Evolutionary conservation across 2,329 filamentous ascomycete genomes (phyloP), one percentile per base, ranked within the genome.

Genomic region (Neonectria magnoliae): DNA sequence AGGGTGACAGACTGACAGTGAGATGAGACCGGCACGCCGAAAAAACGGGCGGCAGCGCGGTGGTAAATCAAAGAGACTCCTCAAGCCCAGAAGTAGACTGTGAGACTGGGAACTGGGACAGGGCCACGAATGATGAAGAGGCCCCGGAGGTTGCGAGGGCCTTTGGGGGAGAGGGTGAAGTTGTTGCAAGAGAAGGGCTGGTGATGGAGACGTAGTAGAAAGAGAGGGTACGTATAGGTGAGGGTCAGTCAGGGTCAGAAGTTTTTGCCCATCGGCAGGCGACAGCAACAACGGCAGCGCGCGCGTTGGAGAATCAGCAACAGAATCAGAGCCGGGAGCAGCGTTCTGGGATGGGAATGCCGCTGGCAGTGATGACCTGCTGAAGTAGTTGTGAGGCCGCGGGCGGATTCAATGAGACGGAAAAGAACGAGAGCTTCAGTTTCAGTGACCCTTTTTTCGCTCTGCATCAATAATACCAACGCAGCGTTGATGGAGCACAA

Each of bases 191-290:
- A 68, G 64, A 70, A 53, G 47, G 52, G 44, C 44, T 62, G 60
- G 53, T 64, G 64, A 64, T 66, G 64, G 44, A 42, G 42, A 56
- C 47, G 66, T 67, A 65, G 66, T 67, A 65, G 55, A 67, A 56
- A 55, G 53, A 61, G 60, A 69, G 68, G 67, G 71, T 73, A 73
- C 70, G 69, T 73, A 73, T 73, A 73, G 71, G 66, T 57, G 53
- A 68, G 64, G 69, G 71, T 29, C 29, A 13, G 31, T 73, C 71
- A 69, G 69, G 69, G 67, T 70, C 65, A 73, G 71, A 73, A 72
- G 70, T 69, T 73, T 73, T 71, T 66, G 65, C 63, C 68, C 59
- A 60, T 66, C 53, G 65, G 66, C 58, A 58, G 64, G 66, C 64
- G 64, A 62, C 71, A 64, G 71, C 57, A 71, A 62, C 57, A 71